Percentiles rank a stretch among this genome's conserved stretches.
These are phyloP conservation scores for Microdochium paspali DNA, from an alignment of 2,329 filamentous ascomycete species.

Conservation along the genomic window DNA sequence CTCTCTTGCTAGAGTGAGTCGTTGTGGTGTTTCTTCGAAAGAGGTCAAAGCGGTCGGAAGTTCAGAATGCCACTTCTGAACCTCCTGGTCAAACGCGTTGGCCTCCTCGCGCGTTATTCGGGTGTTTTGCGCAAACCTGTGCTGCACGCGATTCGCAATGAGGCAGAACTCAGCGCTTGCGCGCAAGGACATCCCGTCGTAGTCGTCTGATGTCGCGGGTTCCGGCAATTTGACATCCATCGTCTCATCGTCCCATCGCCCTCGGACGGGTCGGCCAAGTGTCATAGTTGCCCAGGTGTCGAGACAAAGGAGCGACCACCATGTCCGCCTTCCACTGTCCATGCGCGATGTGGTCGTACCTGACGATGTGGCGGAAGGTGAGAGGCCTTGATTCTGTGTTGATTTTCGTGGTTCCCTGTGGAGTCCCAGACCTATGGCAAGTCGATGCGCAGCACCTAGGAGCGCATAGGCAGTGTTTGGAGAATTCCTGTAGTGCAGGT, in stretches of 20 bases:
- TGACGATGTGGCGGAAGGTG: not conserved
- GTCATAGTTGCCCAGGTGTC: not conserved
- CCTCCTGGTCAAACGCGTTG: constrained; percentile 14
- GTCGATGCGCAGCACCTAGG: not conserved
- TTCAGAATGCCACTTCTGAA: constrained; percentile 14
- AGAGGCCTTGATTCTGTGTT: not conserved
- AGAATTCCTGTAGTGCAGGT: constrained; percentile 1
- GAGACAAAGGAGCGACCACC: not conserved
- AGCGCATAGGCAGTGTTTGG: not conserved
- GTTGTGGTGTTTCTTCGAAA: constrained; percentile 11
- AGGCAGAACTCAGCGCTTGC: constrained; percentile 18
- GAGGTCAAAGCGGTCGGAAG: constrained; percentile 12
- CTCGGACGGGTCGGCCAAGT: not conserved
- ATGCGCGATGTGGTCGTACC: constrained; percentile 1
- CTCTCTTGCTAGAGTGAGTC: constrained; percentile 15
- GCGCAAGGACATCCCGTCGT: constrained; percentile 13
- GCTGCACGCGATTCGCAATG: constrained; percentile 18
- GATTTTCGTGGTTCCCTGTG: not conserved
- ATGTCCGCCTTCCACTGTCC: not conserved
- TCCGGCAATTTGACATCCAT: constrained; percentile 19
- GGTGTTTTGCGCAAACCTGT: constrained; percentile 17
- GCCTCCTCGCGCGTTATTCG: constrained; percentile 15
- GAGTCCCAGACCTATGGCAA: not conserved
- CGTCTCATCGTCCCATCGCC: constrained; percentile 14
- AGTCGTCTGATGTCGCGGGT: constrained; percentile 11